Conservation (phyloP, 2,329 filamentous ascomycete species). For the Chlorencoelia australis region DNA sequence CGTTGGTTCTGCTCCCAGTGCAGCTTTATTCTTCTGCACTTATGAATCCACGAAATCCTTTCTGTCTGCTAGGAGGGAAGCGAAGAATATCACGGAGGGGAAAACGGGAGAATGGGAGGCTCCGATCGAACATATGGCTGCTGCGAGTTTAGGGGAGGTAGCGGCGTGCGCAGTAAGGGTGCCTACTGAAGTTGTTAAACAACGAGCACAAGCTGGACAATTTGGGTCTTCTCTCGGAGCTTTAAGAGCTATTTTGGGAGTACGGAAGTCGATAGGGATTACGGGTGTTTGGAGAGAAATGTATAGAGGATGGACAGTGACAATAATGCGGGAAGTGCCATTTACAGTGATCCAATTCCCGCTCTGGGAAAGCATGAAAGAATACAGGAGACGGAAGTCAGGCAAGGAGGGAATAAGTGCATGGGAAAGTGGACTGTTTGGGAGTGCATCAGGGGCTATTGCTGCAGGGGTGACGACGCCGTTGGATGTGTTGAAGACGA, state of each 20-base stretch:
- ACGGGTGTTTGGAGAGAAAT: conserved; percentile 65
- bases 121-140: conserved; percentile 62
- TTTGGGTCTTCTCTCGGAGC: conserved; percentile 61
- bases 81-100: conserved; percentile 17
- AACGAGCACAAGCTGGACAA: conserved; percentile 82
- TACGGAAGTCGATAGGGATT: conserved; percentile 34
- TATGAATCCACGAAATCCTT: conserved; percentile 67
- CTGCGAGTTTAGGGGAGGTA: conserved; percentile 78
- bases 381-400: conserved; percentile 44
- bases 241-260: conserved; percentile 57
- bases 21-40: conserved; percentile 94
- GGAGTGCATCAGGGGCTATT: conserved; percentile 71
- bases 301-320: conserved; percentile 87
- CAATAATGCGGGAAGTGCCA: conserved; percentile 88
- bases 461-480: conserved; percentile 87
- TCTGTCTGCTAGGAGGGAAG: conserved; percentile 29
- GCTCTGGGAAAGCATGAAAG: conserved; percentile 89
- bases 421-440: conserved; percentile 73
- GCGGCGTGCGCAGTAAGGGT: conserved; percentile 88
- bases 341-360: conserved; percentile 98
- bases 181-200: conserved; percentile 94
- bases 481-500: conserved; percentile 90
- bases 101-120: conserved; percentile 22
- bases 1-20: conserved; percentile 84
- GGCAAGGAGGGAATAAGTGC: conserved; percentile 47